Base-by-base conservation (phyloP, 164 flowering plant species). In the Umbilicus rupestris region DNA sequence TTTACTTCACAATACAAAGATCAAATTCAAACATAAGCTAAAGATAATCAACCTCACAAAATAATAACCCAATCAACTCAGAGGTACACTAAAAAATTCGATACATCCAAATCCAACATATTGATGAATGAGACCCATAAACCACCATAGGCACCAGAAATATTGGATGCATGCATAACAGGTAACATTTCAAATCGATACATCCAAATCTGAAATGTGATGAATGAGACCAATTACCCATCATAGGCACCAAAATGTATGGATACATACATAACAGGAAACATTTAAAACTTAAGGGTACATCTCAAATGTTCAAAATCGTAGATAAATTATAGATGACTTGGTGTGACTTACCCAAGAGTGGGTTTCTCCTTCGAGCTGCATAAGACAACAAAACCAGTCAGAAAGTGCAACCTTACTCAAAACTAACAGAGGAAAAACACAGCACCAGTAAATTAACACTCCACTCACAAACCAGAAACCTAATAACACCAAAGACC, bases 311-410 rank as follows among this genome's bases (percentile, higher is more conserved):
- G 19, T 26, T 3, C 66, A 31, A 50, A 12, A 60, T 2, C 50
- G 5, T 47, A 47, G 5, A 17, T 15, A 39, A 50, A n/a, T 2
- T 17, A 33, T n/a, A 7, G 12, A 55, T 26, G 31, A 62, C n/a
- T 22, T 26, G 5, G 16, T 4, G 19, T 60, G 39, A 78, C 82
- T 71, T 84, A 90, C 98, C 98, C 98, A 20, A 93, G 97, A 87
- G 94, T 87, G 90, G 98, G 98, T 80, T 69, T 93, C 98, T 93
- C 98, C 96, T 93, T 93, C 82, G 98, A 93, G 98, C 98, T 93
- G 92, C 82, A 79, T 29, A 20, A 20, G 17, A 55, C 16, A 24
- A 55, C 5, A 55, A 8, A 55, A 55, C 9, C 59, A 55, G 59
- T n/a, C 19, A 55, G 44, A 37, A 39, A 65, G 39, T 62, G 16